Conservation (phyloP, 257 asterid species). For the Nicotiana undulata region DNA sequence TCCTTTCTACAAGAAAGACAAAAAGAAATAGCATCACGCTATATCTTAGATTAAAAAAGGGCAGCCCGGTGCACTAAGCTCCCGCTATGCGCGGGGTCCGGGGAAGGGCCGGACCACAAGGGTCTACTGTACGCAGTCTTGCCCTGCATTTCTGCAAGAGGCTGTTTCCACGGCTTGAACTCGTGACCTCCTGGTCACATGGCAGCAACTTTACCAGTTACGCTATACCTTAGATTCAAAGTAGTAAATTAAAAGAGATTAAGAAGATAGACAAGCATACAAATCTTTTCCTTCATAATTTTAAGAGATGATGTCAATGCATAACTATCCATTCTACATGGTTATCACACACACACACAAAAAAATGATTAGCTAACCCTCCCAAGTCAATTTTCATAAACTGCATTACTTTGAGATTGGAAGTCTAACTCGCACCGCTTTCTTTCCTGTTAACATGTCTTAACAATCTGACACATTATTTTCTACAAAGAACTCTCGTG, state of each 20-base stretch:
- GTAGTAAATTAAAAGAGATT: background rate
- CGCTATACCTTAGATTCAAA: constrained; percentile 5
- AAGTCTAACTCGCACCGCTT: background rate
- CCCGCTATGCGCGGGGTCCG: too few relatives aligned
- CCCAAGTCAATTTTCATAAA: background rate
- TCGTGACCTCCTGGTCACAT: too few relatives aligned
- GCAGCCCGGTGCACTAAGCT: too few relatives aligned
- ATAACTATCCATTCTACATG: background rate
- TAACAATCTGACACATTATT: background rate
- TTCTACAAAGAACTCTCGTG: background rate
- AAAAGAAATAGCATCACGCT: background rate
- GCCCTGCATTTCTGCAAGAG: too few relatives aligned
- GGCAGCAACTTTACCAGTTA: too few relatives aligned
- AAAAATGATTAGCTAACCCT: background rate
- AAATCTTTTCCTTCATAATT: background rate
- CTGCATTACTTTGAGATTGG: background rate
- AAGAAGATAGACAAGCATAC: background rate
- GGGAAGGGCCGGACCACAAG: too few relatives aligned
- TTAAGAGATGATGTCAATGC: background rate
- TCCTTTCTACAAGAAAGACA: constrained; percentile 39
- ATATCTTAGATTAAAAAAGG: too few relatives aligned
- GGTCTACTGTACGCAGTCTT: too few relatives aligned
- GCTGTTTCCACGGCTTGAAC: too few relatives aligned
- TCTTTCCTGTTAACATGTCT: background rate
- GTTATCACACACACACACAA: background rate